Percentiles rank a stretch among this genome's conserved stretches.
These are phyloP conservation scores for Pelargonium australe DNA, from an alignment of 441 rosid species.

Conservation along the genomic window DNA sequence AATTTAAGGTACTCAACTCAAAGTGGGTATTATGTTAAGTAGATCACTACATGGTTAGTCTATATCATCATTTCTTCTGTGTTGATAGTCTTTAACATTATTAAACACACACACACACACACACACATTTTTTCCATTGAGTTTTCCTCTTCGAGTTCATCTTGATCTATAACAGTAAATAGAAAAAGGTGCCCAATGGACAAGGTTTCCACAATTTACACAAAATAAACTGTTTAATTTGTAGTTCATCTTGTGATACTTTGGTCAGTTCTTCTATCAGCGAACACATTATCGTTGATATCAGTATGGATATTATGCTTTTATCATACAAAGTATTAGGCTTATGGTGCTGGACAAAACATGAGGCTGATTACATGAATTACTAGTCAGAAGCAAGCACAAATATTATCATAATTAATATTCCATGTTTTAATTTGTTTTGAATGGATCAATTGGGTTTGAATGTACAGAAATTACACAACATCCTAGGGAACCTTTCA, in stretches of 20 bases:
- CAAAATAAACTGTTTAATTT: not conserved
- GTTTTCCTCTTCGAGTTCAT: constrained; percentile 1
- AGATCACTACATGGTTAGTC: constrained; percentile 2
- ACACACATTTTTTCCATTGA: not conserved
- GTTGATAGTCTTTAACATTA: not conserved
- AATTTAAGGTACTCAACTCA: constrained; percentile 48
- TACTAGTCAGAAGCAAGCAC: not conserved
- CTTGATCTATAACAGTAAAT: not conserved
- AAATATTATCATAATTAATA: not conserved
- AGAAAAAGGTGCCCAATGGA: too few species aligned
- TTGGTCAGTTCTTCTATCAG: not conserved
- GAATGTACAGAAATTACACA: not conserved
- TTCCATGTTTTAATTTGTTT: not conserved
- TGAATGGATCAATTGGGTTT: not conserved
- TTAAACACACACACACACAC: not conserved
- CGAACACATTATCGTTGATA: not conserved
- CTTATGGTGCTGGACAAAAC: not conserved
- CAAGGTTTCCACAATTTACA: not conserved
- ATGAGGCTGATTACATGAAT: not conserved
- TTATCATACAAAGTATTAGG: not conserved
- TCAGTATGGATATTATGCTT: not conserved
- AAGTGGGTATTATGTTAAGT: constrained; percentile 2
- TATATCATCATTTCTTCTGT: constrained; percentile 4
- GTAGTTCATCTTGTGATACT: not conserved
- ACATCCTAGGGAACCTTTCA: not conserved